Evolutionary conservation across 2,329 filamentous ascomycete species (phyloP).

Genomic region (Fusarium mexicanum): DNA sequence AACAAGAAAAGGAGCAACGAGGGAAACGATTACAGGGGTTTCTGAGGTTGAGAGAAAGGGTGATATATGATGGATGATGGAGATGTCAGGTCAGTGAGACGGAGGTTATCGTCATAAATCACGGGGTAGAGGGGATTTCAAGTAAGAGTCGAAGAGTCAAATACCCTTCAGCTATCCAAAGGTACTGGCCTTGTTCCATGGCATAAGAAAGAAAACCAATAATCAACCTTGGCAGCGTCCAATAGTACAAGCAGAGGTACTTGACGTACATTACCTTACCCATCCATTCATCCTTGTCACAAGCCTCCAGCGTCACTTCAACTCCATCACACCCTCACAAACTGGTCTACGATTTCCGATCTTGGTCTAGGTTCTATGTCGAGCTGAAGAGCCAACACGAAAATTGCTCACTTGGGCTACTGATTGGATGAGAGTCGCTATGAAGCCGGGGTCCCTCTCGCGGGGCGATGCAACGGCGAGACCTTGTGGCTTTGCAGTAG

Average conservation of each 20-base stretch:
- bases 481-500: constrained; percentile 24
- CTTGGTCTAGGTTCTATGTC: constrained; percentile 10
- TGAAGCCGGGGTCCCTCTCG: not conserved
- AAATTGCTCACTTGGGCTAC: not conserved
- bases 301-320: constrained; percentile 32
- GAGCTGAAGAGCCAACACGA: not conserved
- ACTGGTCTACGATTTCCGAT: constrained; percentile 11
- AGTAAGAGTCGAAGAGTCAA: not conserved
- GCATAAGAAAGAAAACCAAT: not conserved
- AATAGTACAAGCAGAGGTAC: constrained; percentile 4
- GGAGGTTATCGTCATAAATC: not conserved
- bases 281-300: not conserved
- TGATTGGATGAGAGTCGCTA: not conserved
- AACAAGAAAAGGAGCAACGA: not conserved
- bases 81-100: not conserved
- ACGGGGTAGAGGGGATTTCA: not conserved
- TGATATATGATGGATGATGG: not conserved
- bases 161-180: not conserved
- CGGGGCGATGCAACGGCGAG: constrained; percentile 14
- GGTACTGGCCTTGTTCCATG: not conserved
- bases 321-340: constrained; percentile 18
- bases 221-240: not conserved
- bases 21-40: not conserved
- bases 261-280: not conserved
- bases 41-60: not conserved